Evolutionary conservation across 805 yeast species (phyloP).

Genomic region (Metschnikowia koreensis): DNA sequence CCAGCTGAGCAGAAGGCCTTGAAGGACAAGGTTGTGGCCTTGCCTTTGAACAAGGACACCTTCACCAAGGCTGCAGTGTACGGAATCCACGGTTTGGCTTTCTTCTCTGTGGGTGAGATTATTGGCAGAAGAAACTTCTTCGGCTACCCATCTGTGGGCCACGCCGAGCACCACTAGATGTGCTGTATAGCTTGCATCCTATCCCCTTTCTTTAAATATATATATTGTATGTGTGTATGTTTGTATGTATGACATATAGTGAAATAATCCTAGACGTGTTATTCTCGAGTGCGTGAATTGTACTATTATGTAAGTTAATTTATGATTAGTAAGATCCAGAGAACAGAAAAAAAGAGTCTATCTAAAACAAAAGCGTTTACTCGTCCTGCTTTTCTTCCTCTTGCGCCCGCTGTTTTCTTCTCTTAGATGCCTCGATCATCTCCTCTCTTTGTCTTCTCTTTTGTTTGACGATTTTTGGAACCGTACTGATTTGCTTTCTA

Average conservation of each 20-base stretch:
- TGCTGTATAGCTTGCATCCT: constrained; percentile 8
- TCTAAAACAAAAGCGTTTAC: neutral
- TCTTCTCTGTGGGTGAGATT: constrained; percentile 92
- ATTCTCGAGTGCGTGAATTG: neutral
- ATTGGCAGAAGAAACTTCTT: constrained; percentile 92
- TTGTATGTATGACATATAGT: neutral
- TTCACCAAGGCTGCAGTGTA: constrained; percentile 67
- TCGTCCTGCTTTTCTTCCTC: neutral
- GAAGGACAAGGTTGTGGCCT: constrained; percentile 43
- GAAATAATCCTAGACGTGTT: constrained; percentile 6
- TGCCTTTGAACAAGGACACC: constrained; percentile 53
- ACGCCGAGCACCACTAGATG: constrained; percentile 31
- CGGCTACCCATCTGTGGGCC: constrained; percentile 75
- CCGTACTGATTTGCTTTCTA: constrained; percentile 80
- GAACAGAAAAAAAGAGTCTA: neutral
- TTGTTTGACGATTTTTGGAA: constrained; percentile 63
- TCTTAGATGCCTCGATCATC: constrained; percentile 76
- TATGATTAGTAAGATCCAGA: neutral
- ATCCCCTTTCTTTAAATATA: neutral
- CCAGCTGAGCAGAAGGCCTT: constrained; percentile 59
- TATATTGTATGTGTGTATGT: neutral
- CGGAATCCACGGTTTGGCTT: constrained; percentile 81
- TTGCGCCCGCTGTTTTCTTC: constrained; percentile 40
- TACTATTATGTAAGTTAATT: neutral
- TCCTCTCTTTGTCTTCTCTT: constrained; percentile 62